Percentiles rank a stretch among this genome's conserved stretches.
Evolutionary conservation across 768 basidiomycete species (phyloP).

Genomic region (Vararia minispora): DNA sequence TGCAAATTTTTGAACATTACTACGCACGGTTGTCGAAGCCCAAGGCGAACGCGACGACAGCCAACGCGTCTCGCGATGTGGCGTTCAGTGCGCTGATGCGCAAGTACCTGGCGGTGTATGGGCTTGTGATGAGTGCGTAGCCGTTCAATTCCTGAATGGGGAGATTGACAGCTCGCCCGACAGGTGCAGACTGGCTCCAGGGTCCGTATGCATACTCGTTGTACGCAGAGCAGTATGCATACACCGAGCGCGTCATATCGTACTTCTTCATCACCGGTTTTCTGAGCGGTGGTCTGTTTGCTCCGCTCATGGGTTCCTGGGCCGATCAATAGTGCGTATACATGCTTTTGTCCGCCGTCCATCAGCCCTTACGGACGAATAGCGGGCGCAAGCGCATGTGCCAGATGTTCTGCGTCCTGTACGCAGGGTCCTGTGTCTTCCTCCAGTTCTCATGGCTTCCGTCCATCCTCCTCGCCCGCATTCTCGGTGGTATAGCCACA

Average conservation of each 20-base stretch:
- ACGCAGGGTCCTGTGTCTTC: conserved; percentile 46
- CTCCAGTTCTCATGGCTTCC: conserved; percentile 47
- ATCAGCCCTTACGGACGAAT: not conserved
- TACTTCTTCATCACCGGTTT: conserved; percentile 73
- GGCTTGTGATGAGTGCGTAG: conserved; percentile 7
- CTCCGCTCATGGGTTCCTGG: conserved; percentile 67
- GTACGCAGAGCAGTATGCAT: conserved; percentile 56
- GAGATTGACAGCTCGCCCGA: conserved; percentile 1
- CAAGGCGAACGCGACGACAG: not conserved
- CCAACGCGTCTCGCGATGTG: conserved; percentile 2
- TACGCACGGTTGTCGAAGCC: conserved; percentile 4
- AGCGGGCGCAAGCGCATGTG: conserved; percentile 63
- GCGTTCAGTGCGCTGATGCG: conserved; percentile 10
- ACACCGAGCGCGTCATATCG: conserved; percentile 54
- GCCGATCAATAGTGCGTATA: conserved; percentile 59
- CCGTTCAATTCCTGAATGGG: not conserved
- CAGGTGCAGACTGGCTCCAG: conserved; percentile 72
- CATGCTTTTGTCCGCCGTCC: not conserved
- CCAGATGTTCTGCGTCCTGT: conserved; percentile 61
- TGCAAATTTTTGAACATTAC: conserved; percentile 16
- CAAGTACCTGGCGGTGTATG: conserved; percentile 14
- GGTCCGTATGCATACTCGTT: conserved; percentile 72
- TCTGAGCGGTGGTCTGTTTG: conserved; percentile 53
- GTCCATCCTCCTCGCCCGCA: conserved; percentile 48
- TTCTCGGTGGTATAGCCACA: conserved; percentile 62